Evolutionary conservation across 495 filamentous ascomycete genomes (phyloP), one percentile per base, ranked within the genome.

Genomic region (Cenococcum geophilum): DNA sequence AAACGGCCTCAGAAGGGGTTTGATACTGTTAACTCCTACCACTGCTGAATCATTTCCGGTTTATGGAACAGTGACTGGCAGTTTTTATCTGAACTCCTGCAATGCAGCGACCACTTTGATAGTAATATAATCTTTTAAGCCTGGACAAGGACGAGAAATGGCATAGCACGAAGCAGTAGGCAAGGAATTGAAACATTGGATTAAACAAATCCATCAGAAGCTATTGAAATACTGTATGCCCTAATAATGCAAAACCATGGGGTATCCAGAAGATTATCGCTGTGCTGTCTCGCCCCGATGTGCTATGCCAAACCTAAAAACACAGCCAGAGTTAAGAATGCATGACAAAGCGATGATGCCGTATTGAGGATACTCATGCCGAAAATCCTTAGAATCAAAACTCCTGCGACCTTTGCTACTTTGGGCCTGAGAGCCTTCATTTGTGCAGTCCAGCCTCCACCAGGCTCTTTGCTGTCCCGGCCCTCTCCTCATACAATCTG

Each of bases 401-500:
- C 18, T 16, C 11, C 40, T 45, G 11, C 1, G 1, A 45, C 18
- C 14, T 18, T 18, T 10, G 40, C 4, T 45, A 35, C 18, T 14
- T 14, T 36, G 27, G 25, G 54, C 43, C 16, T 11, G 36, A 47
- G 20, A 54, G 21, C 53, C 49, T 36, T 32, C 25, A 52, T 52
- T 57, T 67, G 11, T 42, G 36, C 50, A 27, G 32, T 18, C 43
- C 55, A 5, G 60, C 57, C 54, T 68, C 65, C 6, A 68, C 67
- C 59, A 73, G 55, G 16, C 51, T 62, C 56, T 63, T 63, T 43
- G 68, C 70, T 4, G 73, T 69, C 32, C 70, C 71, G 3, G 68
- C 68, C 35, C 74, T 50, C 66, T 76, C 74, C 65, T 76, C 74
- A 55, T 76, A 76, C 51, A 76, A 58, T 65, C 72, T 57, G 35